These are phyloP conservation scores for Aleurites moluccanus DNA, from an alignment of 441 rosid genomes.

Conservation along the genomic window DNA sequence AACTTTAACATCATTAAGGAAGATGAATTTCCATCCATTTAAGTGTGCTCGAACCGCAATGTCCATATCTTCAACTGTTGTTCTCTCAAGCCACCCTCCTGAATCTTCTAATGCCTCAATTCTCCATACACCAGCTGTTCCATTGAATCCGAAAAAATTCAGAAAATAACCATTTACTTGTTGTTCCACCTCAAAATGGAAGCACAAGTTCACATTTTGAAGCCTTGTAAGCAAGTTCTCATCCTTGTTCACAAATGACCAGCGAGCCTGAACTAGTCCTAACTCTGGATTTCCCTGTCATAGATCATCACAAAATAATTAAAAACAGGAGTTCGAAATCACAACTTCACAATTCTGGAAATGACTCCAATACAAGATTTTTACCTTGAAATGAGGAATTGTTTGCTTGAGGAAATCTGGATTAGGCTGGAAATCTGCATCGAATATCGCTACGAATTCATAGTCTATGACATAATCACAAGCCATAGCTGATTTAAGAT, in stretches of 20 bases:
- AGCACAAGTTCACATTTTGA: conserved; percentile 83
- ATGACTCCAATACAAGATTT: background rate
- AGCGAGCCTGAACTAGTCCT: conserved; percentile 87
- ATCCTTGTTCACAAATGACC: conserved; percentile 91
- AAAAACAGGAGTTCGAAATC: background rate
- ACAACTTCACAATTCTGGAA: too few species aligned
- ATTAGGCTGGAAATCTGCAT: conserved; percentile 59
- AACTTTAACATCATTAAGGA: conserved; percentile 75
- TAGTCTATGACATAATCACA: conserved; percentile 44
- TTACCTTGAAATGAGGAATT: conserved; percentile 73
- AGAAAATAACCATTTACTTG: conserved; percentile 82
- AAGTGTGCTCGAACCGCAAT: conserved; percentile 92
- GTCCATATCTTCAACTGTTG: conserved; percentile 96
- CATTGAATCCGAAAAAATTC: conserved; percentile 91
- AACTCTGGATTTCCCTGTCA: conserved; percentile 81
- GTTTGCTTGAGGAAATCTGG: conserved; percentile 46
- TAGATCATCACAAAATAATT: conserved; percentile 16
- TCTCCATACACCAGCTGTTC: conserved; percentile 97
- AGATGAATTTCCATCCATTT: conserved; percentile 82
- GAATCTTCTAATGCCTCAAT: conserved; percentile 87
- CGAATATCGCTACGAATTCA: conserved; percentile 47
- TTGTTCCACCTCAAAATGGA: conserved; percentile 95
- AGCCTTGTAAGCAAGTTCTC: conserved; percentile 89
- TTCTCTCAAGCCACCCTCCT: conserved; percentile 95
- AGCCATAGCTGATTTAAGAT: conserved; percentile 44